A percentile compares a stretch with the other conserved stretches of the same genome.
Conservation (phyloP, 345 rosid species). For the Euphorbia peplus region DNA sequence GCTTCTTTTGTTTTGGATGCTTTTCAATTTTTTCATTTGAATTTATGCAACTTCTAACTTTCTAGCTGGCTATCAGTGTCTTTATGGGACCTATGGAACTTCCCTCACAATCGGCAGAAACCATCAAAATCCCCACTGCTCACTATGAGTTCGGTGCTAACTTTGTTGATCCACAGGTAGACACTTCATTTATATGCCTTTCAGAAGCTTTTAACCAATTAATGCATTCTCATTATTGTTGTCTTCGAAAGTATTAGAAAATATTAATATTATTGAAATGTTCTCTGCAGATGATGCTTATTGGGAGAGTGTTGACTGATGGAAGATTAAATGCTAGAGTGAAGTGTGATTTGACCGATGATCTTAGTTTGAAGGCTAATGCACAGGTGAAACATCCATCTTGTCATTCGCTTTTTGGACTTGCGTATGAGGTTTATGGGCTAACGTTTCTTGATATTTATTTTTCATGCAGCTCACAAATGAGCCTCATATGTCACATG, state of each 20-base stretch:
- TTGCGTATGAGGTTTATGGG: background rate
- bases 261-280: background rate
- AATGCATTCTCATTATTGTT: background rate
- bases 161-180: constrained; percentile 71
- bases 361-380: constrained; percentile 71
- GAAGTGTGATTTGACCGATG: constrained; percentile 82
- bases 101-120: constrained; percentile 85
- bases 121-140: constrained; percentile 82
- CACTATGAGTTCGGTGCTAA: constrained; percentile 96
- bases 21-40: background rate
- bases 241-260: background rate
- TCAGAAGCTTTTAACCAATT: background rate
- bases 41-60: constrained; percentile 5
- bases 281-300: constrained; percentile 67
- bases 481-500: constrained; percentile 88
- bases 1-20: background rate
- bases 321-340: constrained; percentile 86
- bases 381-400: constrained; percentile 54
- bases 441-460: constrained; percentile 20
- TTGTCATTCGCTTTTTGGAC: constrained; percentile 8
- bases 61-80: constrained; percentile 43
- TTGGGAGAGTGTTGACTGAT: constrained; percentile 87
- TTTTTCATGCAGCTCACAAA: constrained; percentile 56
- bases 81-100: constrained; percentile 88
- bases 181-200: constrained; percentile 6